Base-by-base conservation (phyloP, 768 basidiomycete species). In the Hygrocybe coccinea region DNA sequence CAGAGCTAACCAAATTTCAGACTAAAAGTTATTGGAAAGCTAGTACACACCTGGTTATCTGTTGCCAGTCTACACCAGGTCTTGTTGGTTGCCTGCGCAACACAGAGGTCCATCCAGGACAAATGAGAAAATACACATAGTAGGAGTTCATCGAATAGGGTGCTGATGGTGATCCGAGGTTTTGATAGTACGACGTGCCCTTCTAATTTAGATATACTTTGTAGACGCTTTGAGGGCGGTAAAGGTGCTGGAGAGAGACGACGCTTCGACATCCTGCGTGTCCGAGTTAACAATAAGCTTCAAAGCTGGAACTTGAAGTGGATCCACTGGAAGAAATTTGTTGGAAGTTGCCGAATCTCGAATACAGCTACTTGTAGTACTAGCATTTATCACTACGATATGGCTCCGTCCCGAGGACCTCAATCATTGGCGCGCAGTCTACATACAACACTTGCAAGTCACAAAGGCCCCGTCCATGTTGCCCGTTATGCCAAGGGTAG, bases 401-500 rank as follows among this genome's bases (percentile, higher is more conserved):
- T 83, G 81, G 76, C 76, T 51, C 77, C 78, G 55, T 82, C 79
- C 59, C 80, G 78, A 64, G 81, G 79, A 45, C 70, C 73, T 22
- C 74, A 74, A 55, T 69, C 78, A 3, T 74, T 87, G 12, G 72
- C 86, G 29, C 79, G 89, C 19, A 76, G 70, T 48, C 73, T 89
- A 1, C 85, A 91, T 71, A 71, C 71, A n/a, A 79, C 80, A 10
- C 80, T 92, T 44, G 64, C 71, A 7, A 76, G 66, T 51, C 91
- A 92, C 70, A 86, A 86, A 57, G 97, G 94, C 0, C 79, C 94
- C 0, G 89, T 97, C 0, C 90, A 98, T 65, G 86, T 92, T 52
- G 90, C 85, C n/a, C 80, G 89, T 29, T 98, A 95, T 66, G 89
- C 95, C 44, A 89, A 90, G 67, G 94, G 93, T 3, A 75, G 78